Conservation (phyloP, 176 grass and related monocot genomes). For the Triticum aestivum region DNA sequence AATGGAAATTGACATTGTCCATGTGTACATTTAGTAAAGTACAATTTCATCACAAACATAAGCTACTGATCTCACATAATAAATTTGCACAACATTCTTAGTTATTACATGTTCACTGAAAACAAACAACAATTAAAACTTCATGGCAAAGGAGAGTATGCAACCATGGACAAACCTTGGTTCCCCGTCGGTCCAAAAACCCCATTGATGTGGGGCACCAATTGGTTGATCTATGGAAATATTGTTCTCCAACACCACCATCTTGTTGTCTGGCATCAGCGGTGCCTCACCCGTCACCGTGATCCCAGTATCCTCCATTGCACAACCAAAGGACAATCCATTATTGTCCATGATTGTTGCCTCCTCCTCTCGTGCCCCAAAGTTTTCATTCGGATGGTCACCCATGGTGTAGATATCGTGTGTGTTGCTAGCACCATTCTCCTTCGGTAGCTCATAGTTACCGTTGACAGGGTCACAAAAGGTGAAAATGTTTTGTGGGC, state of each 20-base stretch:
- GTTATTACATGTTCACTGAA: not conserved
- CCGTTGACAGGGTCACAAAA: not conserved
- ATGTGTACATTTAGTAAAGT: not conserved
- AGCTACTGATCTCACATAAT: not conserved
- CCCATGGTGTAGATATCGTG: not conserved
- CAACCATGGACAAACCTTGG: slow-evolving; percentile 4
- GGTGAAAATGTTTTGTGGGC: not conserved
- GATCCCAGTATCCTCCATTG: not conserved
- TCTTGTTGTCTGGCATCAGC: not conserved
- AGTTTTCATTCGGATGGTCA: not conserved
- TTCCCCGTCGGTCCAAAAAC: slow-evolving; percentile 26
- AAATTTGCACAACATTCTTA: not conserved
- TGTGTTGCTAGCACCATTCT: not conserved
- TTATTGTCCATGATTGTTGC: not conserved
- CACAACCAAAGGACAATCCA: not conserved
- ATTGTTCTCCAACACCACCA: not conserved
- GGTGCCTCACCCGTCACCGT: not conserved
- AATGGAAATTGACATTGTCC: not conserved
- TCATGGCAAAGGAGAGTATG: not conserved
- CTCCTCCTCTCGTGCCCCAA: not conserved
- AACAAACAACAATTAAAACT: not conserved
- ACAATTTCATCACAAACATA: not conserved
- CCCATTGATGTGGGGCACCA: not conserved
- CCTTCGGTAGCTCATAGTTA: not conserved
- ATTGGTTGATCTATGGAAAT: not conserved